Evolutionary conservation across 495 filamentous ascomycete genomes (phyloP).

Genomic region (Aspergillus asperescens): DNA sequence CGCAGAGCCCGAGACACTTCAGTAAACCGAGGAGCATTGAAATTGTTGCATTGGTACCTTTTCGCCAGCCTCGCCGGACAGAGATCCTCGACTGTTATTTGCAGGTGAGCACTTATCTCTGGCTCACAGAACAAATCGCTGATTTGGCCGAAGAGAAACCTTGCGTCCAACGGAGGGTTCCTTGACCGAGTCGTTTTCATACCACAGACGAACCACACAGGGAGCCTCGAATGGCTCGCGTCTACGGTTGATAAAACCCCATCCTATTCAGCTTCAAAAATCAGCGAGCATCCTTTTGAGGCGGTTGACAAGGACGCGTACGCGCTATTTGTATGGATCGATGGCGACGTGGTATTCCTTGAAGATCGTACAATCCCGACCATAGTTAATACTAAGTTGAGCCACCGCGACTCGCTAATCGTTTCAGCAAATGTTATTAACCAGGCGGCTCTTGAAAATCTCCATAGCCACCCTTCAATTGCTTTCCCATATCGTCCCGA

Average conservation of each 20-base stretch:
- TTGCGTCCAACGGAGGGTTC: constrained; percentile 47
- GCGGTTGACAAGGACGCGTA: constrained; percentile 18
- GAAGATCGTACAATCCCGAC: constrained; percentile 50
- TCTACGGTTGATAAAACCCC: constrained; percentile 23
- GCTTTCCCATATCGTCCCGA: constrained; percentile 38
- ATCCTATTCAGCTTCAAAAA: constrained; percentile 24
- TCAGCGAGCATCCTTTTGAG: constrained; percentile 15
- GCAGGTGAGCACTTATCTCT: constrained; percentile 20
- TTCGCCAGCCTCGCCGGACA: constrained; percentile 40
- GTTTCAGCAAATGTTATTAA: constrained; percentile 53
- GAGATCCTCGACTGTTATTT: constrained; percentile 52
- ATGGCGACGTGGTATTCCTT: constrained; percentile 51
- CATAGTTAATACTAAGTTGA: constrained; percentile 48
- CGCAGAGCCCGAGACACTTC: constrained; percentile 25
- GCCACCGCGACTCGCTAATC: constrained; percentile 41
- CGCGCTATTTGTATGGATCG: constrained; percentile 51
- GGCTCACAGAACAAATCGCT: neutral
- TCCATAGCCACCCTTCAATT: constrained; percentile 33
- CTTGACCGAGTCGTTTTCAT: constrained; percentile 52
- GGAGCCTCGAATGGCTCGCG: constrained; percentile 44
- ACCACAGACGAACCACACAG: constrained; percentile 42
- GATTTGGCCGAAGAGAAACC: constrained; percentile 34
- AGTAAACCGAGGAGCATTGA: constrained; percentile 41
- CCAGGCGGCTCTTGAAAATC: constrained; percentile 27
- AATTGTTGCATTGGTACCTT: constrained; percentile 48